Percentiles rank a stretch among this genome's conserved stretches.
Evolutionary conservation across 73 alveolate genomes (phyloP).

Genomic region (Paramecium sexaurelia): DNA sequence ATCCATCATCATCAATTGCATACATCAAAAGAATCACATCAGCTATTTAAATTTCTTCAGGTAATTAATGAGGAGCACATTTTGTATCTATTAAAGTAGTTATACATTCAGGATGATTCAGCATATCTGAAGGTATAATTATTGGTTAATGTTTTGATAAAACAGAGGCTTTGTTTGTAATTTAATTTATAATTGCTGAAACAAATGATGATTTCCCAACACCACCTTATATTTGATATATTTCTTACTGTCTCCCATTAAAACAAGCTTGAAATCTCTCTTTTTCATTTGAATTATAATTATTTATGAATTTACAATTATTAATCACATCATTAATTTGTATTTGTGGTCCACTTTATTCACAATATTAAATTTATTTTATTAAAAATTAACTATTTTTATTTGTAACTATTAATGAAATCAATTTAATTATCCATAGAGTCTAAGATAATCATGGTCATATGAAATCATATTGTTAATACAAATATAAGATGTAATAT

Average conservation of each 20-base stretch:
- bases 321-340: background rate
- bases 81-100: conserved; percentile 26
- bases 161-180: background rate
- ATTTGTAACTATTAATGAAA: too few species aligned
- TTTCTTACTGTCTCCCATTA: conserved; percentile 19
- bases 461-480: too few species aligned
- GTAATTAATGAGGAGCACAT: conserved; percentile 2
- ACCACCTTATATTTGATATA: background rate
- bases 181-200: background rate
- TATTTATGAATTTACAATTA: background rate
- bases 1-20: background rate
- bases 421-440: too few species aligned
- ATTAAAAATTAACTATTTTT: background rate
- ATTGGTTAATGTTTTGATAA: background rate
- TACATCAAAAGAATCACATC: conserved; percentile 41
- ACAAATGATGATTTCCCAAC: conserved; percentile 48
- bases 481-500: too few species aligned
- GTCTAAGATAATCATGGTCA: too few species aligned
- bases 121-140: background rate
- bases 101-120: conserved; percentile 13
- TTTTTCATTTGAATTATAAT: background rate
- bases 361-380: background rate
- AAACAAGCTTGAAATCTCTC: conserved; percentile 24
- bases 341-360: background rate
- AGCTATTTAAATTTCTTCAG: conserved; percentile 9